Evolutionary conservation across 108 stramenopile genomes (phyloP), one percentile per base, ranked within the genome.

Genomic region (Nannochloropsis salina): DNA sequence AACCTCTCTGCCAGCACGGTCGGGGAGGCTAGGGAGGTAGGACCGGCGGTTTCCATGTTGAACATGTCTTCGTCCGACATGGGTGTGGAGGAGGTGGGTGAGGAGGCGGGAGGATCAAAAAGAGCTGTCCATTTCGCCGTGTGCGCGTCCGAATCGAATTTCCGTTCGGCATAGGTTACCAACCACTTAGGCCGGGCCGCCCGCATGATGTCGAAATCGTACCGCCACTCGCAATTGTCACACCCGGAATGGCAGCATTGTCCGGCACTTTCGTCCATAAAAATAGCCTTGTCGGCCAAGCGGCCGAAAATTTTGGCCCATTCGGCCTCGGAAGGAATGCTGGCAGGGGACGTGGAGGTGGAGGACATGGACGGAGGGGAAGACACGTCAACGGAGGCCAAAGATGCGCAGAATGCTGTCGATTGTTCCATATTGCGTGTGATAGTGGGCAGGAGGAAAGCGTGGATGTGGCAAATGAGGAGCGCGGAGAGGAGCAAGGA

Each of bases 241-340:
- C 61, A 74, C 20, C 61, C 61, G 61, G 61, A 74, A n/a, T 74
- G 61, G 8, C 61, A 74, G n/a, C 61, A 74, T 74, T 74, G 61
- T 74, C 61, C 61, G 8, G 61, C 61, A n/a, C 61, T 74, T 74
- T 74, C 61, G 61, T 74, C 61, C 61, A 74, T 74, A n/a, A 74
- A 74, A n/a, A 74, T 74, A 74, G 61, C 61, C n/a, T 74, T 74
- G 6, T 74, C 61, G 15, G 61, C 61, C 15, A 74, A n/a, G n/a
- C 61, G 61, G n/a, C 61, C 61, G n/a, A 74, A 74, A n/a, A 74
- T n/a, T n/a, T 74, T 74, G 15, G n/a, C 61, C n/a, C 15, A 6
- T 74, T 74, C 61, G 61, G 61, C 61, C n/a, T 74, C 61, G n/a
- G 61, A 74, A n/a, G 61, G 31, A 31, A 31, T 31, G 31, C 31